Percentiles rank a stretch among this genome's conserved stretches.
Conservation (phyloP, 306 rosid species). For the Spatholobus suberectus region DNA sequence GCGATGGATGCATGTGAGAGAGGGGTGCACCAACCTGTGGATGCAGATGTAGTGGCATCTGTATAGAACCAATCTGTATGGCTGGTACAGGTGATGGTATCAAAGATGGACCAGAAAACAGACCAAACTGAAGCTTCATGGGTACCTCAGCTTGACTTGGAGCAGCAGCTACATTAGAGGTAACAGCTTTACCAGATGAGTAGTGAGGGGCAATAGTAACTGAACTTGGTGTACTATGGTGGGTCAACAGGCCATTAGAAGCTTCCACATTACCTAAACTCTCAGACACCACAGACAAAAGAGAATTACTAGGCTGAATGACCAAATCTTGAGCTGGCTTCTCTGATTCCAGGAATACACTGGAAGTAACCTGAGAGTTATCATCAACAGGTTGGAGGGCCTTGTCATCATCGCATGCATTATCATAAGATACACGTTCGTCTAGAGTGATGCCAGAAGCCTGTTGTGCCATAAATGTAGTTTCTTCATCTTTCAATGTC, state of each 20-base stretch:
- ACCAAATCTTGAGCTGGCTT: conserved; percentile 57
- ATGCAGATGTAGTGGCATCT: conserved; percentile 97
- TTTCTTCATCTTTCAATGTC: conserved; percentile 58
- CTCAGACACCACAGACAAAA: conserved; percentile 49
- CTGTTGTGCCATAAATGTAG: conserved; percentile 49
- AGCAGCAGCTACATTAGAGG: conserved; percentile 57
- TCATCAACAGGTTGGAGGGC: conserved; percentile 56
- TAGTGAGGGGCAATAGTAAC: conserved; percentile 56
- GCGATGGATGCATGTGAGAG: conserved; percentile 79
- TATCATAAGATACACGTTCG: conserved; percentile 60
- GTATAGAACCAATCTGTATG: conserved; percentile 97
- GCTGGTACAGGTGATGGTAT: conserved; percentile 97
- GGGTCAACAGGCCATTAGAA: conserved; percentile 58
- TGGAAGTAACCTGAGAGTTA: conserved; percentile 60
- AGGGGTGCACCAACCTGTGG: conserved; percentile 77
- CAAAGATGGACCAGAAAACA: conserved; percentile 95
- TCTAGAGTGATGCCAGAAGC: conserved; percentile 51
- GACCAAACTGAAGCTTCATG: conserved; percentile 94
- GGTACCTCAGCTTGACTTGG: conserved; percentile 77
- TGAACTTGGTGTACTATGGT: conserved; percentile 54
- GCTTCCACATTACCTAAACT: conserved; percentile 55
- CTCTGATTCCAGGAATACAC: conserved; percentile 65
- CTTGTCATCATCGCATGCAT: conserved; percentile 48
- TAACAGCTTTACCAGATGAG: conserved; percentile 54
- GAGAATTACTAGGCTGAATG: conserved; percentile 56